These are phyloP conservation scores for Plasmodium coatneyi DNA, from an alignment of 169 alveolate species.

Conservation along the genomic window DNA sequence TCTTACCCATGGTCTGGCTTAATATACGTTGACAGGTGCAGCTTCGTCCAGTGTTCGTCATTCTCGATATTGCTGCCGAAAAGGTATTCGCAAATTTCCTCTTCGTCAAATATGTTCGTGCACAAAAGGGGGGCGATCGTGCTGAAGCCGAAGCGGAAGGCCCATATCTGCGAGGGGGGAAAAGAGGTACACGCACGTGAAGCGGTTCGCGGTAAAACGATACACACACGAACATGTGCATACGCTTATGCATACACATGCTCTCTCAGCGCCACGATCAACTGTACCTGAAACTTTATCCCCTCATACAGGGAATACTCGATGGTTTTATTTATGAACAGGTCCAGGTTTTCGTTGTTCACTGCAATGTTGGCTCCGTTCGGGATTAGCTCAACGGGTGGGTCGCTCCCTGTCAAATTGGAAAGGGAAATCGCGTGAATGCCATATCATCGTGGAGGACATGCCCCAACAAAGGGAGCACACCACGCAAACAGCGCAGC, in stretches of 20 bases:
- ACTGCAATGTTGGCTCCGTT: conserved; percentile 76
- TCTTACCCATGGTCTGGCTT: conserved; percentile 92
- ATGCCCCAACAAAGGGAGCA: neutral
- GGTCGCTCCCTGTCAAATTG: conserved; percentile 53
- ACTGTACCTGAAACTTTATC: conserved; percentile 69
- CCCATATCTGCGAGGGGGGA: conserved; percentile 54
- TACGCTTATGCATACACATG: neutral
- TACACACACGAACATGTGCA: neutral
- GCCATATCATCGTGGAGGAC: neutral
- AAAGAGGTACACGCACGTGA: neutral
- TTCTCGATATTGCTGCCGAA: conserved; percentile 78
- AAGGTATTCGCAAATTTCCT: conserved; percentile 76
- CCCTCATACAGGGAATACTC: conserved; percentile 80
- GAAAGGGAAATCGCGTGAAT: neutral
- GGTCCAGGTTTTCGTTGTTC: conserved; percentile 74
- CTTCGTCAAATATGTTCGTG: conserved; percentile 78
- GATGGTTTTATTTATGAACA: conserved; percentile 76
- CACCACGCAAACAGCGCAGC: neutral
- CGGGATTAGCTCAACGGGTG: conserved; percentile 77
- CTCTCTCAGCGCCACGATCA: neutral
- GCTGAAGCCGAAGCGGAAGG: conserved; percentile 84
- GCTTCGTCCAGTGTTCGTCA: conserved; percentile 79
- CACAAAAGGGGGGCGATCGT: conserved; percentile 79
- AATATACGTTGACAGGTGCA: conserved; percentile 85
- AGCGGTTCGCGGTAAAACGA: neutral